phyloP scores from a whole-genome alignment of 306 rosid species.

The Malus sylvestris region DNA sequence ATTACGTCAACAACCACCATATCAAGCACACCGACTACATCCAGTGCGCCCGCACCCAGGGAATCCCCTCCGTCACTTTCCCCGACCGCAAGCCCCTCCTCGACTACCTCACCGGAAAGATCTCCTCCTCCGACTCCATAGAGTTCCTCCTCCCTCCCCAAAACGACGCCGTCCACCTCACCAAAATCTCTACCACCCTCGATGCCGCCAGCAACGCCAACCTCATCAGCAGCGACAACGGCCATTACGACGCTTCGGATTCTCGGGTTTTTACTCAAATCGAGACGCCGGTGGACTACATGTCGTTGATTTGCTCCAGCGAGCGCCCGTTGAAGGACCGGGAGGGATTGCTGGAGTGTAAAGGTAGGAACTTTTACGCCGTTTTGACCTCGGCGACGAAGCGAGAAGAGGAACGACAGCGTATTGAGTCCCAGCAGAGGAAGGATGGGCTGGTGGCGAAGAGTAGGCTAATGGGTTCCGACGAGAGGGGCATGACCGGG shows the following conservation, averaged over 20 bases:
- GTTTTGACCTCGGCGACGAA: slow-evolving; percentile 69
- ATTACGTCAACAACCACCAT: slow-evolving; percentile 69
- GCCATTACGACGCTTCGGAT: not conserved
- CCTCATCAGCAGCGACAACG: not conserved
- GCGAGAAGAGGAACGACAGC: slow-evolving; percentile 90
- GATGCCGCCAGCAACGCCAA: not conserved
- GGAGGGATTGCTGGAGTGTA: slow-evolving; percentile 70
- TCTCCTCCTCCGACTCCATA: slow-evolving; percentile 71
- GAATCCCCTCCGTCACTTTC: slow-evolving; percentile 69
- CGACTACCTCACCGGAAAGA: slow-evolving; percentile 69
- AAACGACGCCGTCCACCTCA: not conserved
- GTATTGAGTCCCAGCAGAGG: slow-evolving; percentile 84
- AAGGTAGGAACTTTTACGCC: slow-evolving; percentile 65
- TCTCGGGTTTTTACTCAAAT: not conserved
- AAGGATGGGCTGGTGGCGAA: slow-evolving; percentile 93
- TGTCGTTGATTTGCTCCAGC: slow-evolving; percentile 41
- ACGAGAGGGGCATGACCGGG: slow-evolving; percentile 57
- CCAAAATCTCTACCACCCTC: slow-evolving; percentile 31
- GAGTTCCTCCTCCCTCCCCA: slow-evolving; percentile 62
- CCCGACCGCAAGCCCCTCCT: slow-evolving; percentile 90
- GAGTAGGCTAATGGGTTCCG: slow-evolving; percentile 72
- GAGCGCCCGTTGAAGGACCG: slow-evolving; percentile 86
- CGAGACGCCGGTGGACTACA: slow-evolving; percentile 28
- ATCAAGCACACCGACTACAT: slow-evolving; percentile 80
- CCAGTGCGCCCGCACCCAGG: slow-evolving; percentile 71